Conservation (phyloP, 2,329 filamentous ascomycete species). For the Geoglossum cookeanum region DNA sequence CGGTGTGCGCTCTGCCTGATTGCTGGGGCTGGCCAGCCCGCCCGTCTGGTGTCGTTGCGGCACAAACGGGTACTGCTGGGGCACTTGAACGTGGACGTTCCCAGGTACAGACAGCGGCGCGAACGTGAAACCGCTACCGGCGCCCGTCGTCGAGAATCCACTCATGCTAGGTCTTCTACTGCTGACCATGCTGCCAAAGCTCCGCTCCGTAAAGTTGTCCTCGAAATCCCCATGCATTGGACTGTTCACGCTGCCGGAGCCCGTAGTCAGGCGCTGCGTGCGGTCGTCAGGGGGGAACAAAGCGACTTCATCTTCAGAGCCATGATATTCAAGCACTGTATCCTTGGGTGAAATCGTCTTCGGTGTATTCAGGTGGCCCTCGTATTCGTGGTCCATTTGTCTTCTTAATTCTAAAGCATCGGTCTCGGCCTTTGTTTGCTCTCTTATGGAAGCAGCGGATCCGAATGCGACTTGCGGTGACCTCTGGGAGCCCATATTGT, state of each 20-base stretch:
- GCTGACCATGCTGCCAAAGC: conserved; percentile 25
- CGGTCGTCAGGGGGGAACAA: conserved; percentile 34
- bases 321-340: conserved; percentile 67
- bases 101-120: conserved; percentile 21
- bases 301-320: conserved; percentile 52
- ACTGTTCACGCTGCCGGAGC: background rate
- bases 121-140: conserved; percentile 25
- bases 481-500: conserved; percentile 18
- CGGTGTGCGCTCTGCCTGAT: conserved; percentile 25
- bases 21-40: conserved; percentile 11
- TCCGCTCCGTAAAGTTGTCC: conserved; percentile 21
- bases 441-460: conserved; percentile 39
- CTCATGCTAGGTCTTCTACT: conserved; percentile 21
- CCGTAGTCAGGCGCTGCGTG: background rate
- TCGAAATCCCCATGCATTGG: conserved; percentile 14
- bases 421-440: conserved; percentile 40
- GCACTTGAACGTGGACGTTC: conserved; percentile 12
- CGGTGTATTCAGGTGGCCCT: conserved; percentile 27
- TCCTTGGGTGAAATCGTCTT: conserved; percentile 94
- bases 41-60: conserved; percentile 10
- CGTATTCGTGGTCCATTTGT: conserved; percentile 17
- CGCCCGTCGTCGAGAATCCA: conserved; percentile 14
- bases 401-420: conserved; percentile 26
- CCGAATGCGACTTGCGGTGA: conserved; percentile 25
- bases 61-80: conserved; percentile 33